phyloP scores from a whole-genome alignment of 2,329 filamentous ascomycete species.

The Xylaria sp. region DNA sequence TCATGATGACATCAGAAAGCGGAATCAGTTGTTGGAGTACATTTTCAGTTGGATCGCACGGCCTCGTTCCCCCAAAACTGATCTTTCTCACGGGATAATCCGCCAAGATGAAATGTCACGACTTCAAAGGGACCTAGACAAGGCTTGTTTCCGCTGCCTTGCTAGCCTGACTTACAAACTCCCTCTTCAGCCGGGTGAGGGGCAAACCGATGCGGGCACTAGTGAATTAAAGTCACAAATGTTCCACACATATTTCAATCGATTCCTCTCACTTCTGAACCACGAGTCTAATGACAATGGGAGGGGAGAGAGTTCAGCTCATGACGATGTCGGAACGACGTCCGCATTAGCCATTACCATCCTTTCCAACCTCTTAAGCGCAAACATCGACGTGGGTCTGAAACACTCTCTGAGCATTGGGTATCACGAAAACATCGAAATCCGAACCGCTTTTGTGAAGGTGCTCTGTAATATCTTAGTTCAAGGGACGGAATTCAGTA shows the following conservation, averaged over 20 bases:
- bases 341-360: conserved; percentile 71
- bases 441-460: conserved; percentile 72
- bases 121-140: conserved; percentile 69
- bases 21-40: conserved; percentile 71
- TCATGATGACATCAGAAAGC: conserved; percentile 70
- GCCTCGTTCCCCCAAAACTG: conserved; percentile 57
- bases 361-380: conserved; percentile 71
- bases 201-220: conserved; percentile 68
- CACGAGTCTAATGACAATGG: conserved; percentile 55
- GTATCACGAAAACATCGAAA: conserved; percentile 73
- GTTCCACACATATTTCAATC: conserved; percentile 74
- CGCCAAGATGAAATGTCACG: conserved; percentile 63
- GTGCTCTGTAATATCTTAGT: conserved; percentile 73
- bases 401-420: conserved; percentile 74
- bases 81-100: conserved; percentile 46
- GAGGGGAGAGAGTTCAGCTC: conserved; percentile 50
- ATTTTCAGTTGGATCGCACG: conserved; percentile 73
- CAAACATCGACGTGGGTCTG: conserved; percentile 73
- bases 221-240: conserved; percentile 73
- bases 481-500: conserved; percentile 75
- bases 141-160: conserved; percentile 68
- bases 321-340: conserved; percentile 61
- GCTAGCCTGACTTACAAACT: conserved; percentile 70
- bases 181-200: conserved; percentile 69
- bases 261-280: conserved; percentile 70